phyloP scores from a whole-genome alignment of 306 rosid genomes.

The Comarum palustre region DNA sequence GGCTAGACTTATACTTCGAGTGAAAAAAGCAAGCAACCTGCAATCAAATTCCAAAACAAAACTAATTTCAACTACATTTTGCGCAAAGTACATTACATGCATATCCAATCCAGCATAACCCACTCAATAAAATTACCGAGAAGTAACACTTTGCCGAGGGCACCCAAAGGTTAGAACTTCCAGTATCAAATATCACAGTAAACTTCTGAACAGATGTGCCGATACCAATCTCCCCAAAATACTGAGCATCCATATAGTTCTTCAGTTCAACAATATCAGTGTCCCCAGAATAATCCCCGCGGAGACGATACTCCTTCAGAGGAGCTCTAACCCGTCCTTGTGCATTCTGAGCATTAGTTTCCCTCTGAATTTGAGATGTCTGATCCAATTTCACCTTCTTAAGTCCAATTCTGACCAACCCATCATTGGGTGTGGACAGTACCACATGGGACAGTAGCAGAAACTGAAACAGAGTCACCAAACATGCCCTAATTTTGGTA shows the following conservation, averaged over 20 bases:
- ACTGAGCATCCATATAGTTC: slow-evolving; percentile 85
- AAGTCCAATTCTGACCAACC: slow-evolving; percentile 48
- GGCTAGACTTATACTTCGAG: slow-evolving; percentile 45
- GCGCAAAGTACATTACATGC: slow-evolving; percentile 15
- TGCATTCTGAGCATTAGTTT: slow-evolving; percentile 26
- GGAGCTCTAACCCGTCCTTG: slow-evolving; percentile 15
- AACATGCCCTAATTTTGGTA: slow-evolving; percentile 19
- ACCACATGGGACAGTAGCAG: slow-evolving; percentile 40
- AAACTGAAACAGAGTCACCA: slow-evolving; percentile 28
- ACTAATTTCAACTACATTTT: slow-evolving; percentile 15
- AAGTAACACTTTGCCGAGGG: slow-evolving; percentile 72
- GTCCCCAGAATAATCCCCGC: slow-evolving; percentile 32
- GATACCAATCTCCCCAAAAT: slow-evolving; percentile 80
- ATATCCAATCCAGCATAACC: not conserved
- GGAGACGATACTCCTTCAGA: slow-evolving; percentile 32
- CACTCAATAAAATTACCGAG: slow-evolving; percentile 45
- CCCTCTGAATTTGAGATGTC: slow-evolving; percentile 29
- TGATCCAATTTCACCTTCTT: slow-evolving; percentile 39
- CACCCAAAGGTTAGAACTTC: slow-evolving; percentile 86
- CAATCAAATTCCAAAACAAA: slow-evolving; percentile 8
- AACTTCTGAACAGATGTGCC: slow-evolving; percentile 78
- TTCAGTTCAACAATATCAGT: slow-evolving; percentile 54
- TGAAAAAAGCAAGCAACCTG: slow-evolving; percentile 53
- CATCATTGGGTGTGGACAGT: slow-evolving; percentile 35
- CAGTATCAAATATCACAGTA: slow-evolving; percentile 76